Evolutionary conservation across 1,139 yeast species (phyloP), one percentile per base, ranked within the genome.

Genomic region (Pichia sp.): DNA sequence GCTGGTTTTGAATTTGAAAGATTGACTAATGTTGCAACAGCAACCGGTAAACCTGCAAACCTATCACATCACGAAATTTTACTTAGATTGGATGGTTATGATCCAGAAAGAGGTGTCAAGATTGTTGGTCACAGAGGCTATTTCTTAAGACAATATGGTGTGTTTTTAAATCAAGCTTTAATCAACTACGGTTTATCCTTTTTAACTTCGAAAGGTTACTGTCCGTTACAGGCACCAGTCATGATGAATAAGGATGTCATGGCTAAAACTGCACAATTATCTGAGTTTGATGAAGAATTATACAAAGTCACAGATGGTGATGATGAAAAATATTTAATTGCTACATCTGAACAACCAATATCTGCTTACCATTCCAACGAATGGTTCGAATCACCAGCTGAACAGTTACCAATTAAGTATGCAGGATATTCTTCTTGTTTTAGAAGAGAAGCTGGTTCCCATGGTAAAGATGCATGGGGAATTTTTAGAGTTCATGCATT

Each of bases 401-500:
- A 89, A 67, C 98, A 91, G 71, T 74, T 91, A 58, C 99, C 99
- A 48, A 77, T 86, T 52, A 79, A 85, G 67, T 91, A 91, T 60
- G 99, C 96, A 40, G 99, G 99, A 56, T 91, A 82, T 71, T 88
- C 97, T 25, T 84, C 96, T 40, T 91, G 98, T 78, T 91, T 91
- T 79, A 84, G 99, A 68, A 85, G 98, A 69, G 99, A 91, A 71
- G 98, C 99, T 46, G 99, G 99, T 53, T 82, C 96, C 50, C 97
- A 91, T 61, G 99, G 99, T 66, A 91, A 91, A 67, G 99, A 91
- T 61, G 98, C 99, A 36, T 93, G 99, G 98, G 98, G 99, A 68
- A 89, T 93, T 54, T 91, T 91, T 79, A 82, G 99, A 68, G 98
- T 91, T 45, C 99, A 91, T 63, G 95, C 95, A 44, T 91, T 91